Base-by-base conservation (phyloP, 1,284 basidiomycete genomes). In the Rhodotorula sp. region DNA sequence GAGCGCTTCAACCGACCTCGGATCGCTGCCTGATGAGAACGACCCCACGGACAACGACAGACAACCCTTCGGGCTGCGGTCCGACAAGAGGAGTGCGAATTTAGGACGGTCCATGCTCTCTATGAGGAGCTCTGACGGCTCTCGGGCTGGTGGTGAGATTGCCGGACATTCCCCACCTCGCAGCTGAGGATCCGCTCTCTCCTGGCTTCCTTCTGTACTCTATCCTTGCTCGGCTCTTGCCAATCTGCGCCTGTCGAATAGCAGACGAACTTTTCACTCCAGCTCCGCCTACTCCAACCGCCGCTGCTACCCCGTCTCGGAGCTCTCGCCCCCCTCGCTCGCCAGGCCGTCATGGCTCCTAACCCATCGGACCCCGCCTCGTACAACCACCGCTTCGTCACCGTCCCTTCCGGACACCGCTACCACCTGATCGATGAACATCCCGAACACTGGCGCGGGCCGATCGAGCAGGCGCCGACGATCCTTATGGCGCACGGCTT, bases 361-460 rank as follows among this genome's bases (percentile, higher is more conserved):
- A 43, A 63, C 29, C 72, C 72, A 18, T 47, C 39, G 15, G 62
- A 67, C n/a, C 48, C 72, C 0, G 54, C 58, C 21, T 62, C 64
- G 18, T 74, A 59, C 72, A 69, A 66, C 31, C 69, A 71, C 62
- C 69, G 69, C 46, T 67, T 64, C 57, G 72, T 71, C 21, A 43
- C 57, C 8, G 68, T 65, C 39, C 60, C 66, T 15, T 66, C 69
- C 5, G 69, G 69, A 21, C 66, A 70, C 39, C 47, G 62, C 39
- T 77, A 74, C 56, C 74, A 76, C 57, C 31, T 69, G 46, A 64
- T 77, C 48, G 76, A 77, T 52, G 68, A 77, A 52, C 34, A 60
- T 12, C 70, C 74, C 21, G 39, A 31, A 4, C 58, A 66, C 26
- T 62, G 61, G 62, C 39, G 49, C 7, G 69, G 70, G 0, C 26